Percentiles rank a stretch among this genome's conserved stretches.
phyloP scores from a whole-genome alignment of 2,329 filamentous ascomycete genomes.

The Exutisphaerella laricina region DNA sequence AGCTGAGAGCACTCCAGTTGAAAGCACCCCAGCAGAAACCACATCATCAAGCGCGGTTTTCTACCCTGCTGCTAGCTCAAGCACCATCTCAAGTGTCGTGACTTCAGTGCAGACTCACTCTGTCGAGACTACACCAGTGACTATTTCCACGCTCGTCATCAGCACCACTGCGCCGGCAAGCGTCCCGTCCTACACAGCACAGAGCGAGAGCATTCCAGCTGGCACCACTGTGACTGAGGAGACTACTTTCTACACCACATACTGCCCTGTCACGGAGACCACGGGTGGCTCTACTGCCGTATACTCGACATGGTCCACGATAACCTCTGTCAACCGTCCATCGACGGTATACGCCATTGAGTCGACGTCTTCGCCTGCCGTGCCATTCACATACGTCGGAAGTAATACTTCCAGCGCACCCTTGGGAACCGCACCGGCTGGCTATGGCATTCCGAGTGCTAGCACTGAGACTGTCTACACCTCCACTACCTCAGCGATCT shows the following conservation, averaged over 20 bases:
- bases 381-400: background rate
- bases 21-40: background rate
- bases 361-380: background rate
- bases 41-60: too few relatives aligned
- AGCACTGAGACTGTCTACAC: background rate
- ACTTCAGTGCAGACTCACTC: background rate
- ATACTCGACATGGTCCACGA: constrained; percentile 16
- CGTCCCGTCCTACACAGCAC: background rate
- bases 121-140: background rate
- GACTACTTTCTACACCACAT: constrained; percentile 12
- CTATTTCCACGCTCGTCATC: background rate
- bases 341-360: background rate
- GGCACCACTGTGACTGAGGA: constrained; percentile 11
- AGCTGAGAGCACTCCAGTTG: background rate
- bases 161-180: background rate
- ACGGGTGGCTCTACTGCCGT: constrained; percentile 12
- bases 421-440: constrained; percentile 2
- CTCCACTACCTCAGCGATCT: constrained; percentile 2
- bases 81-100: background rate
- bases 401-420: constrained; percentile 3
- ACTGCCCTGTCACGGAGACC: constrained; percentile 14
- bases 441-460: background rate
- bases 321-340: constrained; percentile 20
- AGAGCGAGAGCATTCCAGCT: constrained; percentile 3
- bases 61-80: constrained; percentile 7